Evolutionary conservation across 2,329 filamentous ascomycete genomes (phyloP), one percentile per base, ranked within the genome.

Genomic region (Penicillium psychrosexuale): DNA sequence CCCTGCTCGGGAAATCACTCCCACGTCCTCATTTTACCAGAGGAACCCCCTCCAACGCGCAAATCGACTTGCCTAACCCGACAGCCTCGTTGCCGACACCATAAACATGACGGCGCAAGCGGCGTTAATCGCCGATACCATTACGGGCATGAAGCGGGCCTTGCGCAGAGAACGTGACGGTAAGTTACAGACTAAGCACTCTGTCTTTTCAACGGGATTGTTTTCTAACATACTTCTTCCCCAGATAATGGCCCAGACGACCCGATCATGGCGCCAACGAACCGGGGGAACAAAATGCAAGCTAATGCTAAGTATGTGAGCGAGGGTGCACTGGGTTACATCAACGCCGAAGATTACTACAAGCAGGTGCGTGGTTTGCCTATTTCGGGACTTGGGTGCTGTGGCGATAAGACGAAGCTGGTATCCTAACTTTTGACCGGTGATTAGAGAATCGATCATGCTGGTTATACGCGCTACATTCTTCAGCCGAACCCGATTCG

Each of bases 241-340:
- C 38, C 54, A 75, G 74, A 72, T 60, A 64, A 67, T 17, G 73
- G 66, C 24, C 70, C 80, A 34, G 83, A 85, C 61, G 79, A 82
- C 47, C 72, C 76, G 42, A 80, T 84, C 61, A 75, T 75, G 27
- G 75, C 78, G 54, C 78, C 80, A 48, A 81, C 81, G 48, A 84
- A 84, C 66, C 78, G 82, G 65, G 82, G 82, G 54, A 84, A 86
- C 68, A 86, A 85, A 69, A 75, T 86, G 62, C 81, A 80, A 68
- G 77, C 77, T 56, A 82, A 83, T 64, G 80, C 83, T 24, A 76
- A 76, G 58, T 79, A 81, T 67, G 77, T 84, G 40, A 81, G 81
- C 58, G 77, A 81, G 59, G 82, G 82, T 36, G 76, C 78, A 17
- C 69, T 84, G 51, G 81, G 82, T 28, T 78, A 75, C 55, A 73